Evolutionary conservation across 352 stramenopile genomes (phyloP).

Genomic region (Globisporangium heterothallicum): DNA sequence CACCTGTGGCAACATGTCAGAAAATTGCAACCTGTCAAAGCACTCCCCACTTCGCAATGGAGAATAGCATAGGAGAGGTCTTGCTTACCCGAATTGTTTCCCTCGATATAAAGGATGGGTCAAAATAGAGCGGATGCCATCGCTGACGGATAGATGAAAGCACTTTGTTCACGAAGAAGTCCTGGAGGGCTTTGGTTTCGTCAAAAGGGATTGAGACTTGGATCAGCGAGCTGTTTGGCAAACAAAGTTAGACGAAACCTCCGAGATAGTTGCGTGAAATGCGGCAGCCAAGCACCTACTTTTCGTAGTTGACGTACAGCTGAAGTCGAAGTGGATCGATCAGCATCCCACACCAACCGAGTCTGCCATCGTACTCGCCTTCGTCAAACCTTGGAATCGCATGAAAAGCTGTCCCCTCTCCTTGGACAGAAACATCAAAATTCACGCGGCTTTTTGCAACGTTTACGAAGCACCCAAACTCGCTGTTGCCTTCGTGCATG

Average conservation of each 20-base stretch:
- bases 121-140: conserved; percentile 68
- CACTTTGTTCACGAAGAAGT: conserved; percentile 65
- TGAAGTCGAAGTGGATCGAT: conserved; percentile 52
- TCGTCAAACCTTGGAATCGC: conserved; percentile 20
- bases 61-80: no score
- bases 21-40: background rate
- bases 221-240: conserved; percentile 20
- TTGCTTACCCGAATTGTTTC: conserved; percentile 37
- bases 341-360: conserved; percentile 69
- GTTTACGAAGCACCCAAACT: conserved; percentile 62
- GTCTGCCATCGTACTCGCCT: conserved; percentile 2
- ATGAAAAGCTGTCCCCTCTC: background rate
- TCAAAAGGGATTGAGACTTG: conserved; percentile 50
- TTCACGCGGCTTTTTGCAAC: conserved; percentile 77
- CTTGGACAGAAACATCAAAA: conserved; percentile 24
- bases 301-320: conserved; percentile 75
- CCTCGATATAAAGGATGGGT: conserved; percentile 26
- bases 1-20: conserved; percentile 14
- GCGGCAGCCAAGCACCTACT: conserved; percentile 26
- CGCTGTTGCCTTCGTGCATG: conserved; percentile 55
- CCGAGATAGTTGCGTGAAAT: no score
- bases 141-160: conserved; percentile 57
- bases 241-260: background rate
- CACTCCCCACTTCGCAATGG: conserved; percentile 2
- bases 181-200: conserved; percentile 39